Evolutionary conservation across 208 protist species (phyloP).

Genomic region (Leishmania arabica): DNA sequence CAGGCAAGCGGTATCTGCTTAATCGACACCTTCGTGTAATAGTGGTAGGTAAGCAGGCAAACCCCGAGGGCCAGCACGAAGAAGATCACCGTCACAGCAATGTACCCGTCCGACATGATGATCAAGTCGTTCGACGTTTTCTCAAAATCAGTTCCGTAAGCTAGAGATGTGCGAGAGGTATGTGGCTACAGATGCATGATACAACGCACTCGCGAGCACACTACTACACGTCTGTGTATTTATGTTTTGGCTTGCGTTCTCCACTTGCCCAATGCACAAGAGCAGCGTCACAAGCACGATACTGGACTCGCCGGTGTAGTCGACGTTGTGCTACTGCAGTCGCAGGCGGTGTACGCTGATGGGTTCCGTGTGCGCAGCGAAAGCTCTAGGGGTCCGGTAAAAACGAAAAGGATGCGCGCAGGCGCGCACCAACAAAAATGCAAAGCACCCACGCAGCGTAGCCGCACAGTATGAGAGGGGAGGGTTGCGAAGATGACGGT

Average conservation of each 20-base stretch:
- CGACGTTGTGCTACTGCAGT: not conserved
- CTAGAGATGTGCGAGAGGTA: not conserved
- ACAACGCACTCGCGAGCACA: not conserved
- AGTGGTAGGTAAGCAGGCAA: slow-evolving; percentile 61
- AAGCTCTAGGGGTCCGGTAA: not conserved
- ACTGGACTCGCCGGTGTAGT: not conserved
- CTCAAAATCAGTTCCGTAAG: not conserved
- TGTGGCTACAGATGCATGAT: not conserved
- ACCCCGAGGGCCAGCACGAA: slow-evolving; percentile 59
- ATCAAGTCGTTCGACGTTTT: not conserved
- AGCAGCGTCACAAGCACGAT: not conserved
- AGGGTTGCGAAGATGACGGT: not conserved
- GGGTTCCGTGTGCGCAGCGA: not conserved
- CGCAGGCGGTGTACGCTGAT: not conserved
- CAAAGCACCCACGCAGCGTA: not conserved
- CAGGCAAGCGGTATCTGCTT: slow-evolving; percentile 68
- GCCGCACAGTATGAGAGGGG: not conserved
- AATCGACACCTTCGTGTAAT: slow-evolving; percentile 81
- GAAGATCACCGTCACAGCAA: slow-evolving; percentile 72
- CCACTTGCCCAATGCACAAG: not conserved
- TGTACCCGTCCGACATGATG: slow-evolving; percentile 48
- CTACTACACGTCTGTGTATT: not conserved
- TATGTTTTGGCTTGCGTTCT: not conserved
- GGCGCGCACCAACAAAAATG: not conserved
- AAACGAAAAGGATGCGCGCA: not conserved